phyloP scores from a whole-genome alignment of 768 basidiomycete genomes.

The Calocera cornea region DNA sequence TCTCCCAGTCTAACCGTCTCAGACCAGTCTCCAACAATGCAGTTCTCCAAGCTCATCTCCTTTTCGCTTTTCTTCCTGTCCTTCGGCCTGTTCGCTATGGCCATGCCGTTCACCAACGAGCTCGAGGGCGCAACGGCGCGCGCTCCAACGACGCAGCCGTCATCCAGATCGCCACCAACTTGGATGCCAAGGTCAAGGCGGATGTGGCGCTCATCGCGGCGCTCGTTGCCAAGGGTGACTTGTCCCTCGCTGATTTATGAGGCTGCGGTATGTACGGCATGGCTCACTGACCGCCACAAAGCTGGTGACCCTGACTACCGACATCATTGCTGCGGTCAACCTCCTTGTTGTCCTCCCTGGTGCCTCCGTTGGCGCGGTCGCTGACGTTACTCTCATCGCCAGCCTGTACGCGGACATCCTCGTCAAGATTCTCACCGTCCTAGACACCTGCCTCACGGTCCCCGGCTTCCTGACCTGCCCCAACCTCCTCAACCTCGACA shows the following conservation, averaged over 20 bases:
- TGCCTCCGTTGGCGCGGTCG: neutral
- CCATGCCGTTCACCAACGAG: neutral
- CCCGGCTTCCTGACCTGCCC: neutral
- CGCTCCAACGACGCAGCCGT: neutral
- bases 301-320: neutral
- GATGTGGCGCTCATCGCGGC: neutral
- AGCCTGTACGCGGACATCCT: neutral
- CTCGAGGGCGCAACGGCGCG: neutral
- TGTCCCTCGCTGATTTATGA: neutral
- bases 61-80: neutral
- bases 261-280: no score
- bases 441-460: neutral
- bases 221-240: neutral
- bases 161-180: neutral
- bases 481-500: neutral
- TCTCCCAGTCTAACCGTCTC: no score
- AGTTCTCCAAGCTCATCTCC: slow-evolving; percentile 3
- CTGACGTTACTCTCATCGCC: neutral
- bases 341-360: neutral
- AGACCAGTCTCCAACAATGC: slow-evolving; percentile 3
- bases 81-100: neutral
- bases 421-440: neutral
- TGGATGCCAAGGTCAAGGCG: neutral
- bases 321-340: neutral
- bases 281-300: no score